Base-by-base conservation (phyloP, 78 protist species). In the Protostelium mycophagum region DNA sequence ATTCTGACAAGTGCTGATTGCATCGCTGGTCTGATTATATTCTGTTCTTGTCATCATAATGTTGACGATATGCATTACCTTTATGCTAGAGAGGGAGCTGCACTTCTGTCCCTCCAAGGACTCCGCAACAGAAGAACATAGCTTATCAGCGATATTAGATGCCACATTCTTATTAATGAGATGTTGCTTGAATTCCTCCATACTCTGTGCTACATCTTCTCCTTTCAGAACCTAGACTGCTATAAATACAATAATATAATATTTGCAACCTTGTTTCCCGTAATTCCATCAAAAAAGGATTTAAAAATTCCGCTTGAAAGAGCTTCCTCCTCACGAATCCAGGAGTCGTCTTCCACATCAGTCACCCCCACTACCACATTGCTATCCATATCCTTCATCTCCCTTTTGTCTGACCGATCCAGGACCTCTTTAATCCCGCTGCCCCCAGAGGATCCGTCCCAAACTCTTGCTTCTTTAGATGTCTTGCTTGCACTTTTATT, bases 141-240 rank as follows among this genome's bases (percentile, higher is more conserved):
- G 87, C 37, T 91, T 85, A 34, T 85, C 93, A 25, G 99, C 99
- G 29, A 98, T 88, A 1, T 96, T 99, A 1, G 10, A 31, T 16
- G 99, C 99, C 0, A 99, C 99, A 93, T 99, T 99, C 94, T 97
- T 97, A 34, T 35, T 35, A 34, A 96, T 89, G n/a, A 99, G 94
- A 86, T 88, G 95, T 23, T 90, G 90, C 84, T 73, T 38, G 36
- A 97, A 87, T 86, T 63, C 16, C 16, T 83, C 91, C 83, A 98
- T 51, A 31, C 96, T 90, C 9, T 95, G 93, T 86, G 88, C 94
- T 29, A 98, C 38, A 39, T 94, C 98, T 1, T 0, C 90, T n/a
- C 36, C 39, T 51, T 1, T 28, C 88, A 0, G 92, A 37, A 25
- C 73, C 86, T 36, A 34, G n/a, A n/a, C n/a, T n/a, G n/a, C n/a